Base-by-base conservation (phyloP, 805 yeast species). In the Candida vaughaniae region DNA sequence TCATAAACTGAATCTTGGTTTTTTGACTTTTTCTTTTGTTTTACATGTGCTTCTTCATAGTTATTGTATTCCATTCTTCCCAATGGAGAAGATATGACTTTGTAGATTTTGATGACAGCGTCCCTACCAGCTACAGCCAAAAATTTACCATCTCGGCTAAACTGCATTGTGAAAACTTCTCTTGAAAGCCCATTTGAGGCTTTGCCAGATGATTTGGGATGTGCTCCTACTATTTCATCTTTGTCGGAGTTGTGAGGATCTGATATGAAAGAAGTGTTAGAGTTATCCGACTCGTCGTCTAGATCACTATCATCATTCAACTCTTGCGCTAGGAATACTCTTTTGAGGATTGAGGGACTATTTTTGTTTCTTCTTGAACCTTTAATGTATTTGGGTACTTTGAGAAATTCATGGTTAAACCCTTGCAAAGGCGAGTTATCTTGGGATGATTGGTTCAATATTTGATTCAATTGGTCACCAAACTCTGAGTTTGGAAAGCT, bases 111-210 rank as follows among this genome's bases (percentile, higher is more conserved):
- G 10, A 90, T 69, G 1, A 69, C 58, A 3, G 82, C 73, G 52
- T 85, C 89, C 48, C 85, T 78, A 14, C 95, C 95, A 0, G 91
- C 96, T 2, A 85, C 76, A 0, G 96, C 96, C 49, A 90, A 59
- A 55, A 72, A 87, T 57, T 78, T 80, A 8, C 97, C 97, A 60
- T 90, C 95, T 9, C 59, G 58, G 39, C 85, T 80, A 59, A 90
- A 90, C 49, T 78, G 75, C 65, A 84, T 66, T 7, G 78, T 75
- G 75, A 89, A 86, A n/a, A 85, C 70, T 10, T 93, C 85, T 30
- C 63, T 58, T 17, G 35, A 25, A 5, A 38, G 7, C 10, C 31
- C 22, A 14, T 25, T 27, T 5, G 14, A 26, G n/a, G 27, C 9
- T 10, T 31, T 26, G 2, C 22, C 16, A 10, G 18, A 16, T 12